Percentiles rank a stretch among this genome's conserved stretches.
Evolutionary conservation across 164 flowering plant genomes (phyloP).

Genomic region (Stephania yunnanensis): DNA sequence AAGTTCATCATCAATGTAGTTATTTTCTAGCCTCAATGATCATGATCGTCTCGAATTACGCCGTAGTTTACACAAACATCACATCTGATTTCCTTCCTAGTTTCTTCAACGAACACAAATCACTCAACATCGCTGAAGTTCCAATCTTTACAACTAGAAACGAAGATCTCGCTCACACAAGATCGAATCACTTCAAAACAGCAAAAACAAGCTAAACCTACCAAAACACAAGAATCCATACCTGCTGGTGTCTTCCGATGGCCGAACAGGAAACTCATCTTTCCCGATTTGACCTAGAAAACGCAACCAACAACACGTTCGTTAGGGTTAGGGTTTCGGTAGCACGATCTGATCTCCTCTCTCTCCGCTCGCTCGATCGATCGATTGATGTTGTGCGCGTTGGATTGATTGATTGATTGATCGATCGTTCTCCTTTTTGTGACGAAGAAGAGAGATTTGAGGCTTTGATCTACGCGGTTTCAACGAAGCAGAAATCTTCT

Average conservation of each 20-base stretch:
- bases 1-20: neutral
- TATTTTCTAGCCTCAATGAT: too few species aligned
- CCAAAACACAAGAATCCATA: conserved; percentile 10
- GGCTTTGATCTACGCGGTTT: conserved; percentile 1
- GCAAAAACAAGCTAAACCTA: neutral
- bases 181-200: neutral
- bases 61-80: neutral
- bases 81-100: neutral
- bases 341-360: neutral
- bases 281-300: neutral
- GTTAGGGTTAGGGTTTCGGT: neutral
- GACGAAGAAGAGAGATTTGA: neutral
- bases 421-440: neutral
- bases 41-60: neutral
- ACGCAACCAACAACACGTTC: neutral
- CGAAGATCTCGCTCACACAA: neutral
- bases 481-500: neutral
- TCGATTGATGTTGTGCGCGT: neutral
- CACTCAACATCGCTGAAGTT: neutral
- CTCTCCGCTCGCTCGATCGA: neutral
- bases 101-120: neutral
- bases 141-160: neutral
- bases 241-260: conserved; percentile 54
- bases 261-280: conserved; percentile 65
- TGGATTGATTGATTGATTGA: too few species aligned